Base-by-base conservation (phyloP, 371 early-diverging fungal genomes). In the Chytridiales sp. region DNA sequence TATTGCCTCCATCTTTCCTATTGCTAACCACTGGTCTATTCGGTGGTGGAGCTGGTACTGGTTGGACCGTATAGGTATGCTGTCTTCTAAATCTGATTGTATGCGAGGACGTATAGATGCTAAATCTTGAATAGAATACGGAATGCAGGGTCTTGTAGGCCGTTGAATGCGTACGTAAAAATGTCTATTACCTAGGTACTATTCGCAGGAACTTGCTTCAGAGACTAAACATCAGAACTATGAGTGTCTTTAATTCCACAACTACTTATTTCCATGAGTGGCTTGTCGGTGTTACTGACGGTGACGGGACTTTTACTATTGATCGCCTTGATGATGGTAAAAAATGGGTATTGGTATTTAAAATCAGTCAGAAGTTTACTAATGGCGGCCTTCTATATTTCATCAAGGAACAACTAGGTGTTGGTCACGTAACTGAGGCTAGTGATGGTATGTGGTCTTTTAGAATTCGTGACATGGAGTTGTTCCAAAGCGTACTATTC, bases 1-100 rank as follows among this genome's bases (percentile, higher is more conserved):
- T 76, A 72, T 62, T 79, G 79, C 80, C 81, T 56, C 79, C 79
- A 56, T 79, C 80, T 59, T 72, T 79, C 68, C 73, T 80, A 34
- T 78, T 79, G 81, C 78, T 80, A 77, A 72, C 74, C 67, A 69
- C 76, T 59, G 74, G 76, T 68, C 64, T 75, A 59, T 79, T 80
- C 64, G 74, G 69, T 62, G 80, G 77, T 64, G 80, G 80, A 66
- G 78, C 74, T 31, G 80, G 72, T 62, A 75, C 76, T 8, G 73
- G 73, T 67, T 72, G 75, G 74, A 76, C 75, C 50, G 68, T 76
- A 54, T 52, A 72, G 56, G 26, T 56, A 56, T 26, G 47, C 34
- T n/a, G 60, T 59, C 60, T 29, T 60, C 5, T 44, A 62, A n/a
- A n/a, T n/a, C n/a, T n/a, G n/a, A n/a, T n/a, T n/a, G n/a, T n/a